Conservation (phyloP, 805 yeast genomes). For the Wickerhamiella siamensis region DNA sequence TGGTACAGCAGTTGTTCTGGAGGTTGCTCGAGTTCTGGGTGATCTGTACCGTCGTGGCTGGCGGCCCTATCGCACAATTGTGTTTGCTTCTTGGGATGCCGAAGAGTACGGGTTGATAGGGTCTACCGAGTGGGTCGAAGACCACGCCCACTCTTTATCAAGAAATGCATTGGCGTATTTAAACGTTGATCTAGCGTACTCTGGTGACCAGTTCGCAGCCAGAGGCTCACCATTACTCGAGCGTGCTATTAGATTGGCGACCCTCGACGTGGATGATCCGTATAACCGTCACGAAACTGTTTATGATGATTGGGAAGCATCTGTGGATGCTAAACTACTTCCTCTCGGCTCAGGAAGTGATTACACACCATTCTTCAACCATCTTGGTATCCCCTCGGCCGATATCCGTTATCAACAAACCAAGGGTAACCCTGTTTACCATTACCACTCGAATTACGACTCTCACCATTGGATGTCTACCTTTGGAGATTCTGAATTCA, state of each 20-base stretch:
- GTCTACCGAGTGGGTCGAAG: conserved; percentile 66
- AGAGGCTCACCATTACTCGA: conserved; percentile 48
- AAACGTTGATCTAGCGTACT: conserved; percentile 51
- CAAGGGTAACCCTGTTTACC: conserved; percentile 45
- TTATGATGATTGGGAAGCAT: conserved; percentile 25
- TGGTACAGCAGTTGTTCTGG: conserved; percentile 53
- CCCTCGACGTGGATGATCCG: conserved; percentile 36
- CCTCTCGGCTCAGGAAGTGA: conserved; percentile 62
- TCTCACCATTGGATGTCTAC: conserved; percentile 56
- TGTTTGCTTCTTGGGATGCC: conserved; percentile 70
- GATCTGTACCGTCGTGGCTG: conserved; percentile 42
- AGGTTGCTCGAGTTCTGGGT: conserved; percentile 46
- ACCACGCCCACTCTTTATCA: conserved; percentile 32
- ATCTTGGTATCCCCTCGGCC: conserved; percentile 30
- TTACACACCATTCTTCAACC: conserved; percentile 33
- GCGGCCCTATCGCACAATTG: conserved; percentile 59
- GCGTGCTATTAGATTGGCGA: conserved; percentile 30
- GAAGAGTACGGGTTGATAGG: conserved; percentile 63
- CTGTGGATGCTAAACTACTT: conserved; percentile 25
- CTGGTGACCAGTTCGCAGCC: conserved; percentile 39
- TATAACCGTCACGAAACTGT: conserved; percentile 18
- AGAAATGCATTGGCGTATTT: conserved; percentile 48
- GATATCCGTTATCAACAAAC: conserved; percentile 41
- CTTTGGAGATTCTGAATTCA: conserved; percentile 49
- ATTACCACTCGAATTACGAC: conserved; percentile 64